Conservation (phyloP, 2,329 filamentous ascomycete species). For the Didymella pinodella region DNA sequence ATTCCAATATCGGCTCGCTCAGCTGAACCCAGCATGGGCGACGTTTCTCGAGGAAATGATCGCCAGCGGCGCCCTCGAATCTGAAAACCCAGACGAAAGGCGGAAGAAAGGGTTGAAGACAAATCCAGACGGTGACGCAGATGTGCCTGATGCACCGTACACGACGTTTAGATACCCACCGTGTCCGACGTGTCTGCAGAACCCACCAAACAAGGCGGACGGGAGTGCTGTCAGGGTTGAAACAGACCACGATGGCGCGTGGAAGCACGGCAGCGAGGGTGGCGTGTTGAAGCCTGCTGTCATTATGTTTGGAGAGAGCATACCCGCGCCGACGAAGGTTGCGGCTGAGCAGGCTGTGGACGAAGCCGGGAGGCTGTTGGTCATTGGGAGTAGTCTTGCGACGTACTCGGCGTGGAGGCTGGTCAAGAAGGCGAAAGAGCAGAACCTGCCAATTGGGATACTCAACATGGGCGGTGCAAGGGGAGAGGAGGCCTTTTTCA, state of each 20-base stretch:
- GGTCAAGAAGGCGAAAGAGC: conserved; percentile 81
- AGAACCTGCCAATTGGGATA: conserved; percentile 84
- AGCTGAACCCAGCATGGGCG: conserved; percentile 86
- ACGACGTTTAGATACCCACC: conserved; percentile 89
- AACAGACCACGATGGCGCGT: conserved; percentile 82
- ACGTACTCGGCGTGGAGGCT: conserved; percentile 96
- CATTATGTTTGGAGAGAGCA: conserved; percentile 95
- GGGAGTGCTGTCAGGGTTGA: conserved; percentile 62
- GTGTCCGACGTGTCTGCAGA: conserved; percentile 78
- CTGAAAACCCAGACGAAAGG: conserved; percentile 76
- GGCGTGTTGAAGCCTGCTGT: conserved; percentile 93
- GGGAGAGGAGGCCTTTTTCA: conserved; percentile 77
- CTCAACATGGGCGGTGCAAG: conserved; percentile 87
- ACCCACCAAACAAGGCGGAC: conserved; percentile 68
- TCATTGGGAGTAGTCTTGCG: conserved; percentile 88
- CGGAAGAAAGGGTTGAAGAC: conserved; percentile 75
- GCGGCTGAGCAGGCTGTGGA: conserved; percentile 84
- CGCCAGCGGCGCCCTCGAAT: conserved; percentile 76
- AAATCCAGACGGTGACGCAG: conserved; percentile 95
- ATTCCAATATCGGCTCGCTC: conserved; percentile 79
- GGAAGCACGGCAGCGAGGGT: conserved; percentile 60
- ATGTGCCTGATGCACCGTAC: conserved; percentile 86
- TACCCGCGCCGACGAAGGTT: conserved; percentile 71
- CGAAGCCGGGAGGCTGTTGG: conserved; percentile 72
- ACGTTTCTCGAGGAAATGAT: conserved; percentile 76